Percentiles rank a stretch among this genome's conserved stretches.
Evolutionary conservation across 208 protist species (phyloP).

Genomic region (Leishmania turanica): DNA sequence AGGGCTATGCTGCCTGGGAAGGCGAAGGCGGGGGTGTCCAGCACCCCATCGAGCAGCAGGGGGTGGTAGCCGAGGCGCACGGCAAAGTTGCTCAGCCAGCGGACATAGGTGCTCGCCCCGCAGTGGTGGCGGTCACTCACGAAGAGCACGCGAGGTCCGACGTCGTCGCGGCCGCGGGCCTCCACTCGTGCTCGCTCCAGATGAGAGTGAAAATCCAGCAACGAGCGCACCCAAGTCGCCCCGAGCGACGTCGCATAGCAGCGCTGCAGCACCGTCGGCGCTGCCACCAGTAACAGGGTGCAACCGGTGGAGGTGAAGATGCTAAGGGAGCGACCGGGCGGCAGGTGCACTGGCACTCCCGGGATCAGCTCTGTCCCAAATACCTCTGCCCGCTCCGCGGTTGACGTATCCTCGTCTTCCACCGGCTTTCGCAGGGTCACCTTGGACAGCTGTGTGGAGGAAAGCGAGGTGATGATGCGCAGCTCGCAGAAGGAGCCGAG

Average conservation of each 20-base stretch:
- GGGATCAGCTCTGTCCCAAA: slow-evolving; percentile 55
- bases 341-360: slow-evolving; percentile 53
- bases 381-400: slow-evolving; percentile 47
- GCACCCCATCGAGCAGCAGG: slow-evolving; percentile 53
- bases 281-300: slow-evolving; percentile 43
- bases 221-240: slow-evolving; percentile 49
- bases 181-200: slow-evolving; percentile 53
- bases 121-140: slow-evolving; percentile 46
- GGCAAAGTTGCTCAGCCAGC: slow-evolving; percentile 54
- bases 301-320: slow-evolving; percentile 72
- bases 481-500: slow-evolving; percentile 61
- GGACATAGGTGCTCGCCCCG: slow-evolving; percentile 59
- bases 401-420: slow-evolving; percentile 12
- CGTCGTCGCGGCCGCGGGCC: slow-evolving; percentile 29
- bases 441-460: slow-evolving; percentile 18
- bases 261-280: slow-evolving; percentile 48
- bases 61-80: slow-evolving; percentile 72
- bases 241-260: slow-evolving; percentile 47
- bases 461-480: slow-evolving; percentile 38
- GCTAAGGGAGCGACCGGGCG: slow-evolving; percentile 33
- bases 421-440: slow-evolving; percentile 35
- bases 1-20: slow-evolving; percentile 47
- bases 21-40: slow-evolving; percentile 43
- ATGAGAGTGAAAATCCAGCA: slow-evolving; percentile 64
- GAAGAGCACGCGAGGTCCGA: slow-evolving; percentile 68